phyloP scores from a whole-genome alignment of 2,329 filamentous ascomycete genomes.

The Botrytis fabae region DNA sequence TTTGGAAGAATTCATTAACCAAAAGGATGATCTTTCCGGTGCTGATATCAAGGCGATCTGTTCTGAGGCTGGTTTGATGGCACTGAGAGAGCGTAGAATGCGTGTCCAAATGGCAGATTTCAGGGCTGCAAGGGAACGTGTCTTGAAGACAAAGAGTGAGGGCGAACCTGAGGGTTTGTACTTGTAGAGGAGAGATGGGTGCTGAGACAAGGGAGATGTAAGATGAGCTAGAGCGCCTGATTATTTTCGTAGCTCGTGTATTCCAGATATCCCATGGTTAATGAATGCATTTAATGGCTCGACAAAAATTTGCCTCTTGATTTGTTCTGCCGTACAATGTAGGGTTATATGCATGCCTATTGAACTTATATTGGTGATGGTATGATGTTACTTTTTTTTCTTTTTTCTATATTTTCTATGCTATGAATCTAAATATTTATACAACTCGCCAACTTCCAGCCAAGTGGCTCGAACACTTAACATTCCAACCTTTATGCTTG shows the following conservation, averaged over 20 bases:
- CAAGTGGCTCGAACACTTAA: background rate
- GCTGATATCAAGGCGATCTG: constrained; percentile 99
- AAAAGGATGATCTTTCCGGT: constrained; percentile 96
- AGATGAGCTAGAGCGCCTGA: constrained; percentile 28
- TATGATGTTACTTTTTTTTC: background rate
- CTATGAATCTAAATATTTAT: background rate
- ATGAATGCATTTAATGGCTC: constrained; percentile 17
- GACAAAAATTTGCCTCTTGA: background rate
- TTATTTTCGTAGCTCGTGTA: constrained; percentile 36
- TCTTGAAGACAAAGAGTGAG: constrained; percentile 97
- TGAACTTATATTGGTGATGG: background rate
- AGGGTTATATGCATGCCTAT: background rate
- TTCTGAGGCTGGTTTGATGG: constrained; percentile 93
- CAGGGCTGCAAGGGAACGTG: constrained; percentile 84
- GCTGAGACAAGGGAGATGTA: constrained; percentile 6
- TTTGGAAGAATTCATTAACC: constrained; percentile 94
- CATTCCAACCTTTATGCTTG: background rate
- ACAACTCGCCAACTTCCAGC: background rate
- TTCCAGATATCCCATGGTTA: constrained; percentile 30
- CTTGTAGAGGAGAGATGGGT: constrained; percentile 61
- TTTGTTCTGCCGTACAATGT: background rate
- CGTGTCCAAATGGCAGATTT: constrained; percentile 99
- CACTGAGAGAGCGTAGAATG: constrained; percentile 92
- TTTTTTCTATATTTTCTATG: background rate
- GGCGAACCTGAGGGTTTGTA: constrained; percentile 98